Evolutionary conservation across 352 stramenopile species (phyloP).

Genomic region (Globisporangium mamillatum): DNA sequence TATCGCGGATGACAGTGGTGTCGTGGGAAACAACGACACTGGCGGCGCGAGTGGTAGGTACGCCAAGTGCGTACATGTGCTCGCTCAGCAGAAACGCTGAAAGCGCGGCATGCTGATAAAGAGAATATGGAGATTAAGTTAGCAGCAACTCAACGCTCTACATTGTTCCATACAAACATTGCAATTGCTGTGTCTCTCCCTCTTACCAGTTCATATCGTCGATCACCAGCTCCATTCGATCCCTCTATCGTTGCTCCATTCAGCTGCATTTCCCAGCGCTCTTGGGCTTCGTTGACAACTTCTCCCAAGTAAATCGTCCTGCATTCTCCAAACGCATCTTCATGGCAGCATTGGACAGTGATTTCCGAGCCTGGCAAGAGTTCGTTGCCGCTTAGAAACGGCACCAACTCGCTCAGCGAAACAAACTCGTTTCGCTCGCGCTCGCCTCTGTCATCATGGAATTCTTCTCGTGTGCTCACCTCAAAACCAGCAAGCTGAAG

Average conservation of each 20-base stretch:
- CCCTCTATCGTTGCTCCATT: conserved; percentile 73
- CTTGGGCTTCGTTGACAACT: conserved; percentile 39
- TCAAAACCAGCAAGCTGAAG: too few relatives aligned
- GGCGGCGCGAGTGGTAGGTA: conserved; percentile 92
- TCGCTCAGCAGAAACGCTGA: conserved; percentile 53
- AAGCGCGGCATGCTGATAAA: too few relatives aligned
- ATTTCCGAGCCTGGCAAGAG: conserved; percentile 71
- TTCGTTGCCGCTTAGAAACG: conserved; percentile 71
- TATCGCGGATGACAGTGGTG: conserved; percentile 72
- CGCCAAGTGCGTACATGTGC: conserved; percentile 92
- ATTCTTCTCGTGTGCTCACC: too few relatives aligned
- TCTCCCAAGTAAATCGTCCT: conserved; percentile 85
- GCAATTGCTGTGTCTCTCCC: too few relatives aligned
- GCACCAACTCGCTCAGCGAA: conserved; percentile 27
- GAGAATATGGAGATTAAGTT: too few relatives aligned
- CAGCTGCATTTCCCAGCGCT: conserved; percentile 93
- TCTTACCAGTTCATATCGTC: too few relatives aligned
- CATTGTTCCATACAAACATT: too few relatives aligned
- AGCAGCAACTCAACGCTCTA: conserved; percentile 31
- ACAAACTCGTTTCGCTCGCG: too few relatives aligned
- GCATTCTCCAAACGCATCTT: conserved; percentile 46
- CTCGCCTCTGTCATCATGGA: too few relatives aligned
- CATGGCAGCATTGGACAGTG: conserved; percentile 89
- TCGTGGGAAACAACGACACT: conserved; percentile 73
- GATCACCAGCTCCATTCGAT: too few relatives aligned